Evolutionary conservation across 331 rosid genomes (phyloP).

Genomic region (Ulmus americana): DNA sequence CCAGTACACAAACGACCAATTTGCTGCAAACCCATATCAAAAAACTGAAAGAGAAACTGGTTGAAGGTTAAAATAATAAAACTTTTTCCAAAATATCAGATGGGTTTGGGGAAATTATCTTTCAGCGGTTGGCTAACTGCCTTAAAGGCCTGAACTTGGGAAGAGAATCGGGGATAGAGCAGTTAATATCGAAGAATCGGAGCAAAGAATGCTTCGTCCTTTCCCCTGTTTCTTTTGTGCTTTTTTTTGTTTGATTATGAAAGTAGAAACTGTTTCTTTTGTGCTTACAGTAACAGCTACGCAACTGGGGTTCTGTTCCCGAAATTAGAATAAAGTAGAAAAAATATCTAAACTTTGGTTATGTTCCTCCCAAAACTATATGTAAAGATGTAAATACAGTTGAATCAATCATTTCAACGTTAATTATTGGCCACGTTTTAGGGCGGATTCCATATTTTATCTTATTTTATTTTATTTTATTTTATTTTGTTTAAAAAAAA

Average conservation of each 20-base stretch:
- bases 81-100: neutral
- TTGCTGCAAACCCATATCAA: slow-evolving; percentile 7
- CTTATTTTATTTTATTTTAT: too few species aligned
- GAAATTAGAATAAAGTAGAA: neutral
- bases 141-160: neutral
- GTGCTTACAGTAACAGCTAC: slow-evolving; percentile 16
- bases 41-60: slow-evolving; percentile 1
- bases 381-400: too few species aligned
- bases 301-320: slow-evolving; percentile 20
- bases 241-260: too few species aligned
- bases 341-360: neutral
- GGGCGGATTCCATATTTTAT: too few species aligned
- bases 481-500: too few species aligned
- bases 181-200: neutral
- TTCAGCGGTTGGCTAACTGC: slow-evolving; percentile 10
- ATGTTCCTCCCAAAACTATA: too few species aligned
- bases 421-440: too few species aligned
- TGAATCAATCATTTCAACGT: too few species aligned
- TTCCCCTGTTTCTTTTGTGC: too few species aligned
- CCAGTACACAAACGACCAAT: neutral
- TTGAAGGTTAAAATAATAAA: neutral
- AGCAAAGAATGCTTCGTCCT: neutral
- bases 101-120: slow-evolving; percentile 7
- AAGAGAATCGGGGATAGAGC: slow-evolving; percentile 12
- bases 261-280: too few species aligned